Base-by-base conservation (phyloP, 1,284 basidiomycete species). In the Stygiomarasmius scandens region DNA sequence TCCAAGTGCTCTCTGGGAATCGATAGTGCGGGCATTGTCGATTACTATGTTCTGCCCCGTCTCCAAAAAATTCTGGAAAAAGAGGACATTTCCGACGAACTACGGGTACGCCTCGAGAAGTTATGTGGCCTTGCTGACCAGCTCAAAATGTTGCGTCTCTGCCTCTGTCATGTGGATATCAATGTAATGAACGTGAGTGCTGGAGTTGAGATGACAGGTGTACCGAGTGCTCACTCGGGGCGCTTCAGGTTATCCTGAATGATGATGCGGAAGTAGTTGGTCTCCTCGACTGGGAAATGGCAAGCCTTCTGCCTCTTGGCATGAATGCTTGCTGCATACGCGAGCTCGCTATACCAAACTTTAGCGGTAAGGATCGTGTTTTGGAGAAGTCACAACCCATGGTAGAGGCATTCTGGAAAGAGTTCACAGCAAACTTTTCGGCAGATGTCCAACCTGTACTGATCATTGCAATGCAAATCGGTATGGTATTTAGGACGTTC, bases 291-390 rank as follows among this genome's bases (percentile, higher is more conserved):
- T 54, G 53, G 53, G 53, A 54, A 23, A 20, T 24, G 20, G 45
- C 53, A 14, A 32, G 43, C 24, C 53, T 54, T 23, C 44, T 54
- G 9, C 53, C 53, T n/a, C 32, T 54, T 29, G 52, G 45, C 27
- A 54, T 54, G 52, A 54, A 47, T 34, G 52, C 52, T 34, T 54
- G 52, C 23, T 53, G 41, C 25, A 53, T 53, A 24, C 36, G 52
- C 5, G 24, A 29, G 20, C 52, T 54, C 9, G 24, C 52, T 47
- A 27, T 54, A n/a, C 36, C 43, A 27, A 47, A 23, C 22, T 2
- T 24, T 3, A 25, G 29, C n/a, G 44, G 52, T 8, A 29, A 23
- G 16, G 52, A 54, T 20, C 19, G 44, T 29, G 12, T 45, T n/a
- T 19, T 5, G 12, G 52, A 46, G 46, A 23, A 32, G 16, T 32